Evolutionary conservation across 164 flowering plant genomes (phyloP).

Genomic region (Magnolia sinica): DNA sequence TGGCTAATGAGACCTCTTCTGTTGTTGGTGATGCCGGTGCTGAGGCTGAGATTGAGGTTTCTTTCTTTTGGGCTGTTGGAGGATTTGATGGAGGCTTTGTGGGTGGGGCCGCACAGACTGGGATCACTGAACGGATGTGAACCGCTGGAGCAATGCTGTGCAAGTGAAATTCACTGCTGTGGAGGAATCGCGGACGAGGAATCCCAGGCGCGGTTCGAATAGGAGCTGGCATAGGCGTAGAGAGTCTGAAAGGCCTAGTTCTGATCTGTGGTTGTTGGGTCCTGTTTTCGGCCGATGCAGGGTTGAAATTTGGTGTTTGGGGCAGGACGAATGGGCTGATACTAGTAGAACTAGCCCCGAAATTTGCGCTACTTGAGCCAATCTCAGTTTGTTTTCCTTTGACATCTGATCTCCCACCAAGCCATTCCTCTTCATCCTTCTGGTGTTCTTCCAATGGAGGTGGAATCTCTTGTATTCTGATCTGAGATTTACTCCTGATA

Average conservation of each 20-base stretch:
- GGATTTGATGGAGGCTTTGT: constrained; percentile 15
- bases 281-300: constrained; percentile 4
- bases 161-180: constrained; percentile 8
- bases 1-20: constrained; percentile 8
- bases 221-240: constrained; percentile 1
- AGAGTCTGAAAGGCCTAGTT: constrained; percentile 10
- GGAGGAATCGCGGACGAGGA: constrained; percentile 13
- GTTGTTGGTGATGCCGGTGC: neutral
- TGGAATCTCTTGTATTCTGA: constrained; percentile 17
- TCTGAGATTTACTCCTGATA: constrained; percentile 19
- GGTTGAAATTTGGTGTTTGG: neutral
- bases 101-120: constrained; percentile 51
- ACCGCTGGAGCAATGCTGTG: constrained; percentile 46
- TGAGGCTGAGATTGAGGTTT: constrained; percentile 10
- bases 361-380: constrained; percentile 10
- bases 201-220: neutral
- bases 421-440: constrained; percentile 37
- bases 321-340: constrained; percentile 13
- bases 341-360: neutral
- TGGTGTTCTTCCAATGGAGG: constrained; percentile 29
- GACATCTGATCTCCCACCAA: constrained; percentile 14
- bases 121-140: constrained; percentile 46
- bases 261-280: constrained; percentile 12
- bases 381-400: constrained; percentile 15
- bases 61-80: constrained; percentile 14